phyloP scores from a whole-genome alignment of 257 asterid species.

The Nicotiana noctiflora region DNA sequence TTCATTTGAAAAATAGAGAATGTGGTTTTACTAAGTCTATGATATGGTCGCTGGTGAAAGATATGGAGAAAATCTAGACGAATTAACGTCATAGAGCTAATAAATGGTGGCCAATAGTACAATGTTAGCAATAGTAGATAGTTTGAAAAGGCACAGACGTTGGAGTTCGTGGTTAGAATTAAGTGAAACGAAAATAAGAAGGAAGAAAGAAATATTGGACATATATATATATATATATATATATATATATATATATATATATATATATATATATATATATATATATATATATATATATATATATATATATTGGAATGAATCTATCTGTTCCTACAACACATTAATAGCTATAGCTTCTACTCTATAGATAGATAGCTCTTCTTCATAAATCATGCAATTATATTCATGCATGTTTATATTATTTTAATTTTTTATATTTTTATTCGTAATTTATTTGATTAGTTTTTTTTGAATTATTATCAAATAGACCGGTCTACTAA shows the following conservation, averaged over 20 bases:
- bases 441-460: too few relatives aligned
- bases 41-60: not conserved
- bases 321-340: not conserved
- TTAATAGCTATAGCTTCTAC: not conserved
- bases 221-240: not conserved
- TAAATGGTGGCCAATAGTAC: not conserved
- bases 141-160: not conserved
- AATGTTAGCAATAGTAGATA: not conserved
- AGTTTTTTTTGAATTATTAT: too few relatives aligned
- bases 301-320: not conserved
- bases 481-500: too few relatives aligned
- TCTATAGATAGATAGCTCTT: too few relatives aligned
- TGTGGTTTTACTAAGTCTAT: not conserved
- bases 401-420: too few relatives aligned
- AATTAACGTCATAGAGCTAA: not conserved
- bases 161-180: not conserved
- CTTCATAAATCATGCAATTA: too few relatives aligned
- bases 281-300: not conserved
- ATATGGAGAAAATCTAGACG: not conserved
- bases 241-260: not conserved
- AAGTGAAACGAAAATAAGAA: not conserved
- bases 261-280: not conserved
- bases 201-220: not conserved
- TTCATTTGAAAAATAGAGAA: not conserved
- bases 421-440: too few relatives aligned